Evolutionary conservation across 176 grass and related monocot genomes (phyloP).

Genomic region (Oryza nivara): DNA sequence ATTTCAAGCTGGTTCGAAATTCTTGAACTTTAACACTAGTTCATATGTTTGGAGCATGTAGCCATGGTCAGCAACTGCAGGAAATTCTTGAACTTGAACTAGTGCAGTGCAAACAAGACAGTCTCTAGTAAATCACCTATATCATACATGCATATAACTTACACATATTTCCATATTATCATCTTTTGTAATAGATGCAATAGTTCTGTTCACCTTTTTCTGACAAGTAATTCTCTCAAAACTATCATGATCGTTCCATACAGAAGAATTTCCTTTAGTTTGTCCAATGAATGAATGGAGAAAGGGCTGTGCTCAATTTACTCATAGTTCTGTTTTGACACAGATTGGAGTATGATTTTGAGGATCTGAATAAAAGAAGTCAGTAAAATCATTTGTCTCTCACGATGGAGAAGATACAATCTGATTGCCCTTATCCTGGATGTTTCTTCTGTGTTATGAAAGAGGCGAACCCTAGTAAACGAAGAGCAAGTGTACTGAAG

Average conservation of each 20-base stretch:
- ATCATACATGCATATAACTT: not conserved
- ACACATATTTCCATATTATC: not conserved
- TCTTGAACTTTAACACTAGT: too few relatives aligned
- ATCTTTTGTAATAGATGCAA: not conserved
- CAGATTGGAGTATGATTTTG: slow-evolving; percentile 44
- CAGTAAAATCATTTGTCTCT: not conserved
- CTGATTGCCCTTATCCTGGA: slow-evolving; percentile 93
- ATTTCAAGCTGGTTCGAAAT: not conserved
- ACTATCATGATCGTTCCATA: not conserved
- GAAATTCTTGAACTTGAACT: too few relatives aligned
- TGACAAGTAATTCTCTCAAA: not conserved
- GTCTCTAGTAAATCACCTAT: not conserved
- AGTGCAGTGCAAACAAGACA: not conserved
- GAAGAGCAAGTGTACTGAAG: slow-evolving; percentile 82
- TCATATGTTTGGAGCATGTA: too few relatives aligned
- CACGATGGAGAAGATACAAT: slow-evolving; percentile 74
- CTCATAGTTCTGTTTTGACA: slow-evolving; percentile 29
- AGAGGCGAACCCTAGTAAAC: slow-evolving; percentile 89
- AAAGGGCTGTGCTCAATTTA: not conserved
- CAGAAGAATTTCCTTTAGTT: not conserved
- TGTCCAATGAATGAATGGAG: not conserved
- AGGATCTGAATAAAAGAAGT: slow-evolving; percentile 36
- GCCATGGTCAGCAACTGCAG: too few relatives aligned
- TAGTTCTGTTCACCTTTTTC: not conserved
- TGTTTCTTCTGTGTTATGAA: slow-evolving; percentile 99